Percentiles rank a stretch among this genome's conserved stretches.
phyloP scores from a whole-genome alignment of 208 protist species.

The Perkinsela sp. region DNA sequence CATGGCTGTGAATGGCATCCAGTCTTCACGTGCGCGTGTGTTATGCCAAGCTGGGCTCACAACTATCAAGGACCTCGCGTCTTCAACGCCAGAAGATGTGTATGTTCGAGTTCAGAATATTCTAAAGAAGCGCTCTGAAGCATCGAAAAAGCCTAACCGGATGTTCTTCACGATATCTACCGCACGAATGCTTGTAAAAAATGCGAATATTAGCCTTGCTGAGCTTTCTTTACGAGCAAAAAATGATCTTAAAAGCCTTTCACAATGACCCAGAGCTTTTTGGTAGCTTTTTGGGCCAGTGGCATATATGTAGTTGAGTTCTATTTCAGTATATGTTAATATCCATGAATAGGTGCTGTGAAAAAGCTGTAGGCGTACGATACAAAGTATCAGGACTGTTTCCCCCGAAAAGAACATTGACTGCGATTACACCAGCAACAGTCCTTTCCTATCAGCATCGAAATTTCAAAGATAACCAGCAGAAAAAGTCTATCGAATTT shows the following conservation, averaged over 20 bases:
- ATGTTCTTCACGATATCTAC: neutral
- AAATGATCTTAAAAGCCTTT: too few relatives aligned
- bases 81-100: slow-evolving; percentile 5
- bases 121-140: neutral
- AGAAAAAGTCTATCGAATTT: neutral
- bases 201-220: too few relatives aligned
- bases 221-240: too few relatives aligned
- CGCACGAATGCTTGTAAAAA: neutral
- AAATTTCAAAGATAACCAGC: neutral
- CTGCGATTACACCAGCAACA: too few relatives aligned
- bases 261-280: too few relatives aligned
- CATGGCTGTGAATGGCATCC: slow-evolving; percentile 5
- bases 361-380: too few relatives aligned
- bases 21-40: slow-evolving; percentile 5
- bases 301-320: too few relatives aligned
- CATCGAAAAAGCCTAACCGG: neutral
- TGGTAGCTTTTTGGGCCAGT: too few relatives aligned
- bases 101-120: slow-evolving; percentile 1
- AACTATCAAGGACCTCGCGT: slow-evolving; percentile 5
- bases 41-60: slow-evolving; percentile 6
- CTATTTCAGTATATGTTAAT: too few relatives aligned
- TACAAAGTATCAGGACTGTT: too few relatives aligned
- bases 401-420: too few relatives aligned
- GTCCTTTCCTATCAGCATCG: neutral
- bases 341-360: too few relatives aligned